These are phyloP conservation scores for Ustilago tritici DNA, from an alignment of 1,284 basidiomycete species.

Conservation along the genomic window DNA sequence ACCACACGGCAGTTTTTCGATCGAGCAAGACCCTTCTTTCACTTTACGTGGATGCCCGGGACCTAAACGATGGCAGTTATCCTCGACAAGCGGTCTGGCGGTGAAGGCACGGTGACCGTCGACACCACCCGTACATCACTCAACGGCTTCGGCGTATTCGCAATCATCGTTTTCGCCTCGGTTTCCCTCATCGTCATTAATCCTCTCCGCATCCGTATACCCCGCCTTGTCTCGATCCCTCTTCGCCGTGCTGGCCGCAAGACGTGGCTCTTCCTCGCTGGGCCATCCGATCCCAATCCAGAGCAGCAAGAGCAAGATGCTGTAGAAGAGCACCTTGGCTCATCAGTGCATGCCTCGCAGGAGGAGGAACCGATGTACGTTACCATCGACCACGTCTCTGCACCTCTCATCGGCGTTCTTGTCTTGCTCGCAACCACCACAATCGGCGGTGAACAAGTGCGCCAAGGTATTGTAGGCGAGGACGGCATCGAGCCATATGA, in stretches of 20 bases:
- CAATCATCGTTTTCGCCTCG: constrained; percentile 65
- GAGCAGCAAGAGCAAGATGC: constrained; percentile 30
- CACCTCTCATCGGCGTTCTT: constrained; percentile 81
- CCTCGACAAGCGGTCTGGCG: constrained; percentile 14
- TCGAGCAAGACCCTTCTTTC: not conserved
- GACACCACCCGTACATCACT: constrained; percentile 53
- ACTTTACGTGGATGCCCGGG: not conserved
- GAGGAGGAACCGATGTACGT: constrained; percentile 23
- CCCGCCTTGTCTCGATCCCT: constrained; percentile 24
- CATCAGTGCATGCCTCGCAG: not conserved
- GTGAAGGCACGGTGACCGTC: constrained; percentile 20
- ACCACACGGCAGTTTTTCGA: not conserved
- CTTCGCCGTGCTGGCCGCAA: constrained; percentile 12
- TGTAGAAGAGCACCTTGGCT: constrained; percentile 23
- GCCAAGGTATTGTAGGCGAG: constrained; percentile 77
- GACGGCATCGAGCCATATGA: constrained; percentile 89
- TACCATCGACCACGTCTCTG: constrained; percentile 58
- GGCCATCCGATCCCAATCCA: constrained; percentile 17
- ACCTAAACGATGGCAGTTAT: constrained; percentile 15
- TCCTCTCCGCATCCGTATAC: constrained; percentile 59
- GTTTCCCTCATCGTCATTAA: constrained; percentile 65
- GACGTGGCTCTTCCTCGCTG: constrained; percentile 28
- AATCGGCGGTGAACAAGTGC: constrained; percentile 77
- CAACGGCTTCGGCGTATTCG: constrained; percentile 67
- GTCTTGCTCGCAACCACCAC: constrained; percentile 82